phyloP scores from a whole-genome alignment of 2,329 filamentous ascomycete genomes.

The Aspergillus sp. region DNA sequence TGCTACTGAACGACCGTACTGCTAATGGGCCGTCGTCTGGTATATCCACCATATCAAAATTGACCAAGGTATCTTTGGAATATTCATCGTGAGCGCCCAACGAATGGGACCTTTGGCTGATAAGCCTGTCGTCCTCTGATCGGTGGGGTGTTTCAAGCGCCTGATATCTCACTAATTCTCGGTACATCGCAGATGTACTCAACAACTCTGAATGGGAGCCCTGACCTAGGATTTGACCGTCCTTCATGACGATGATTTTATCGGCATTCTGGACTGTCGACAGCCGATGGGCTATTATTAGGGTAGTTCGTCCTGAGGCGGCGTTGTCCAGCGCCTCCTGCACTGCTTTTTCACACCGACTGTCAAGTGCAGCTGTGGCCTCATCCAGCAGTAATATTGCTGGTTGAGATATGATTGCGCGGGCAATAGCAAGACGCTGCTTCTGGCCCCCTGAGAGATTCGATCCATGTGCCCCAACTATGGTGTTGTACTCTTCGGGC shows the following conservation, averaged over 20 bases:
- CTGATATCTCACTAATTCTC: constrained; percentile 17
- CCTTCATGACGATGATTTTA: constrained; percentile 46
- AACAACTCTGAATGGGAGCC: constrained; percentile 46
- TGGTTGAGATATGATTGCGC: constrained; percentile 76
- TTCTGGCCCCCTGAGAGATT: constrained; percentile 87
- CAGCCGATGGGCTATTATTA: constrained; percentile 48
- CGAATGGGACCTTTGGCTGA: not conserved
- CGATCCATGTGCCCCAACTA: constrained; percentile 82
- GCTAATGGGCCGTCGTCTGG: not conserved
- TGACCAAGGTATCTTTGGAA: not conserved
- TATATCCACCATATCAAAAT: not conserved
- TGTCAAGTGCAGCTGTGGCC: constrained; percentile 83
- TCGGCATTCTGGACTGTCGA: constrained; percentile 46
- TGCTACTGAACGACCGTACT: not conserved
- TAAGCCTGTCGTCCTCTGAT: constrained; percentile 4
- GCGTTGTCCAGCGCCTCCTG: constrained; percentile 78
- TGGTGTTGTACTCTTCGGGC: constrained; percentile 78
- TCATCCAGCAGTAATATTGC: constrained; percentile 85
- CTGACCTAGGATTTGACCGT: constrained; percentile 46
- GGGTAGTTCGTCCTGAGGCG: constrained; percentile 52
- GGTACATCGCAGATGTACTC: constrained; percentile 7
- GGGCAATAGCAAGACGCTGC: constrained; percentile 82
- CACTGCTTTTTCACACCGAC: constrained; percentile 80
- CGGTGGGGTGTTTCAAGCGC: constrained; percentile 46
- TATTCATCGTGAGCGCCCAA: not conserved